Conservation (phyloP, 768 basidiomycete genomes). For the Russula olivacea region DNA sequence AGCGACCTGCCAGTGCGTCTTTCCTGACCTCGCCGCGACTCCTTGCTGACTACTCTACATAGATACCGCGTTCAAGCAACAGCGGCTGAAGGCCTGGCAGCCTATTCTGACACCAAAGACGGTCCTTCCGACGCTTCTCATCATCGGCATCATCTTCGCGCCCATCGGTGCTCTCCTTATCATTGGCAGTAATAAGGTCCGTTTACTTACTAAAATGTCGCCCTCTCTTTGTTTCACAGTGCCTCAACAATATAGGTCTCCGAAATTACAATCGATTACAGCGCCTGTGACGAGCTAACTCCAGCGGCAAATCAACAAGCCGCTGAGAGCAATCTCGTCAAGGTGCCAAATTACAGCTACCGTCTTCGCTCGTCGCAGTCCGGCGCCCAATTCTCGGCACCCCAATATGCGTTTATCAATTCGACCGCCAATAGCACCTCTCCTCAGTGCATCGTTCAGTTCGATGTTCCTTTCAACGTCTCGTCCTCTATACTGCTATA, state of each 20-base stretch:
- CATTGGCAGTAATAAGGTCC: slow-evolving; percentile 73
- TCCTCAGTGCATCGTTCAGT: slow-evolving; percentile 71
- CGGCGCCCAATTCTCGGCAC: slow-evolving; percentile 42
- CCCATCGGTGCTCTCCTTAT: slow-evolving; percentile 93
- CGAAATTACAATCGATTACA: slow-evolving; percentile 94
- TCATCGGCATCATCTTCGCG: slow-evolving; percentile 91
- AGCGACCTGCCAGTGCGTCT: slow-evolving; percentile 72
- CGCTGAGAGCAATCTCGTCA: slow-evolving; percentile 38
- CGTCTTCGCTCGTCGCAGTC: slow-evolving; percentile 58
- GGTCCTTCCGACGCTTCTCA: slow-evolving; percentile 92
- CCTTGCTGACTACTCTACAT: slow-evolving; percentile 26
- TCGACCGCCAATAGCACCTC: slow-evolving; percentile 38
- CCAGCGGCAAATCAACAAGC: slow-evolving; percentile 38
- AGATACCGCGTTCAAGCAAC: slow-evolving; percentile 99
- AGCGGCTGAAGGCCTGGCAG: slow-evolving; percentile 99
- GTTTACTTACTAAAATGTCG: slow-evolving; percentile 20
- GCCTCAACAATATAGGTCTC: slow-evolving; percentile 53
- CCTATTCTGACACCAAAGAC: slow-evolving; percentile 98
- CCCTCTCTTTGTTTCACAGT: not conserved
- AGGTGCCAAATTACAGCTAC: slow-evolving; percentile 62
- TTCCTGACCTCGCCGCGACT: slow-evolving; percentile 14
- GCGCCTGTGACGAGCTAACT: slow-evolving; percentile 71
- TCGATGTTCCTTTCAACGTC: slow-evolving; percentile 76
- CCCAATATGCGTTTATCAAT: slow-evolving; percentile 69
- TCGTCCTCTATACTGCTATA: slow-evolving; percentile 78